phyloP scores from a whole-genome alignment of 768 basidiomycete genomes.

The Lentinus tigrinus region DNA sequence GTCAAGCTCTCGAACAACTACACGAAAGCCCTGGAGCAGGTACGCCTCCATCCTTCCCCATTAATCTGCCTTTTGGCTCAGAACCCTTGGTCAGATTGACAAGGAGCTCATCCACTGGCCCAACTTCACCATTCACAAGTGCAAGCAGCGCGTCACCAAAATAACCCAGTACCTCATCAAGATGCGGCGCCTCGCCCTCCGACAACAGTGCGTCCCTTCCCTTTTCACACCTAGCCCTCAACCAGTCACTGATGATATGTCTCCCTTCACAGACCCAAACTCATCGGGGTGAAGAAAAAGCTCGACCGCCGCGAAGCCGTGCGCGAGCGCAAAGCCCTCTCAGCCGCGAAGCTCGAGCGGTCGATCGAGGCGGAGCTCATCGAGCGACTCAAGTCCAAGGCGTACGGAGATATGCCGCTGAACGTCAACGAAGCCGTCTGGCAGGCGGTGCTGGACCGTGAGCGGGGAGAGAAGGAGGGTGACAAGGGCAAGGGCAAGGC shows the following conservation, averaged over 20 bases:
- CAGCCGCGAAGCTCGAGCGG: conserved; percentile 91
- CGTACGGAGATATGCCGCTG: conserved; percentile 95
- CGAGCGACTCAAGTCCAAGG: conserved; percentile 92
- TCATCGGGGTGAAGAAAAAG: conserved; percentile 96
- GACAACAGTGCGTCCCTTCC: conserved; percentile 60
- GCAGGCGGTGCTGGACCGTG: conserved; percentile 86
- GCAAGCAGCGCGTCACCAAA: conserved; percentile 98
- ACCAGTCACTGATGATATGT: neutral
- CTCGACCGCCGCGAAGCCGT: conserved; percentile 89
- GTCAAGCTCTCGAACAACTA: conserved; percentile 94
- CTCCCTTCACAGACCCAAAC: conserved; percentile 65
- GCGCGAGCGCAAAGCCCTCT: conserved; percentile 93
- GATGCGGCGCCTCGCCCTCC: conserved; percentile 88
- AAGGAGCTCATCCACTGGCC: conserved; percentile 97
- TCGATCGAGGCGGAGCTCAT: conserved; percentile 96
- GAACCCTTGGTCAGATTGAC: conserved; percentile 69
- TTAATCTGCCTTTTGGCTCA: neutral
- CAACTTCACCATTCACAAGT: conserved; percentile 95
- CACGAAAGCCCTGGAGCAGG: conserved; percentile 93
- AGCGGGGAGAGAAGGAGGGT: conserved; percentile 47
- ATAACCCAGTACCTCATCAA: conserved; percentile 99
- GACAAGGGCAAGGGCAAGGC: conserved; percentile 45
- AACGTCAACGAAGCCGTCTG: conserved; percentile 98
- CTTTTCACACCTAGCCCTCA: neutral
- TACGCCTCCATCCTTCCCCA: conserved; percentile 32